phyloP scores from a whole-genome alignment of 2,329 filamentous ascomycete genomes.

The Ophiostoma piceae region DNA sequence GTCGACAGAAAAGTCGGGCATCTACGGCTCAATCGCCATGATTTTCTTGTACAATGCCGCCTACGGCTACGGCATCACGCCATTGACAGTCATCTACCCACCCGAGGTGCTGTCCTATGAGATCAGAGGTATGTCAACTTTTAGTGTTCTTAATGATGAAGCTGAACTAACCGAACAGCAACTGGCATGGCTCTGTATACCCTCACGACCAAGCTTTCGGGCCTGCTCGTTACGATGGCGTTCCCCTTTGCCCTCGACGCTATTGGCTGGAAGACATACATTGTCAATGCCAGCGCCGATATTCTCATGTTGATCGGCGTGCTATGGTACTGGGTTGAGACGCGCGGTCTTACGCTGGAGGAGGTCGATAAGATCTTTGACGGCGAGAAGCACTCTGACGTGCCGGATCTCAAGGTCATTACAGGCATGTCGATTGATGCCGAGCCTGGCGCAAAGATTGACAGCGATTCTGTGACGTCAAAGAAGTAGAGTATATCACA shows the following conservation, averaged over 20 bases:
- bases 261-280: constrained; percentile 29
- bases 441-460: neutral
- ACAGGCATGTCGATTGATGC: neutral
- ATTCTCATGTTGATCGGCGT: constrained; percentile 30
- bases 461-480: neutral
- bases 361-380: constrained; percentile 49
- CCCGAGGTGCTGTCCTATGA: constrained; percentile 22
- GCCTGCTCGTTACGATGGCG: constrained; percentile 3
- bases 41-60: constrained; percentile 28
- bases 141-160: neutral
- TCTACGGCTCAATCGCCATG: constrained; percentile 13
- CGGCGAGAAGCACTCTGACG: constrained; percentile 16
- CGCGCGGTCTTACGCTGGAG: constrained; percentile 23
- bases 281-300: constrained; percentile 27
- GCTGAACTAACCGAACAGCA: neutral
- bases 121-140: neutral
- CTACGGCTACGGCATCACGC: constrained; percentile 38
- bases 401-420: constrained; percentile 10
- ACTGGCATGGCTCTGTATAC: constrained; percentile 9
- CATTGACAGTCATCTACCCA: constrained; percentile 28
- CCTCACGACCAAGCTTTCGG: neutral
- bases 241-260: constrained; percentile 25
- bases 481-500: neutral
- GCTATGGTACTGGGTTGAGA: constrained; percentile 27
- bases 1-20: constrained; percentile 5